Evolutionary conservation across 352 stramenopile species (phyloP).

Genomic region (Pythium monospermum): DNA sequence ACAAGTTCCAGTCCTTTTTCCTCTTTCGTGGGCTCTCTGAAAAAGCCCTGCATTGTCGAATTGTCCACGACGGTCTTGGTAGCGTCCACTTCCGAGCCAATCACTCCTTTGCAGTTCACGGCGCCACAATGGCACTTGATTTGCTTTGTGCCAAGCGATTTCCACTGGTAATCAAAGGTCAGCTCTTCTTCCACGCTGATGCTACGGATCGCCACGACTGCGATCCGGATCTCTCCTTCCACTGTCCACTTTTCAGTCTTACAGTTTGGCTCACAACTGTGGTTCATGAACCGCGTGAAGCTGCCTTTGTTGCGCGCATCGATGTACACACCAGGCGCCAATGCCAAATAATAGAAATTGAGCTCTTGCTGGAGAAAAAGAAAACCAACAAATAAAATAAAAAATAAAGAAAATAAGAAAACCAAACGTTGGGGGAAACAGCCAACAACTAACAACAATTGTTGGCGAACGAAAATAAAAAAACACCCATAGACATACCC

Average conservation of each 20-base stretch:
- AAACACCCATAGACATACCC: slow-evolving; percentile 25
- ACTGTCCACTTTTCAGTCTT: slow-evolving; percentile 95
- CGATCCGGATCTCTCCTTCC: slow-evolving; percentile 89
- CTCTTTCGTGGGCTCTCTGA: slow-evolving; percentile 52
- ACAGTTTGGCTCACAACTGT: slow-evolving; percentile 94
- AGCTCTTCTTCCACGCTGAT: slow-evolving; percentile 89
- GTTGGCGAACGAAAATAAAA: not conserved
- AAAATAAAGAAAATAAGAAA: slow-evolving; percentile 2
- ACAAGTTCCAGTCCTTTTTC: slow-evolving; percentile 46
- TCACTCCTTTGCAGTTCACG: slow-evolving; percentile 69
- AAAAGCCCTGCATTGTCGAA: slow-evolving; percentile 43
- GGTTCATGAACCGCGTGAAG: slow-evolving; percentile 96
- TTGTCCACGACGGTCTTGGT: slow-evolving; percentile 26
- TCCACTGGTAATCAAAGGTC: slow-evolving; percentile 97
- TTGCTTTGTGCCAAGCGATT: slow-evolving; percentile 70
- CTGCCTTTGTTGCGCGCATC: slow-evolving; percentile 87
- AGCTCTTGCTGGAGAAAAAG: slow-evolving; percentile 45
- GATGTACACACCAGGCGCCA: slow-evolving; percentile 85
- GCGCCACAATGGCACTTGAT: slow-evolving; percentile 77
- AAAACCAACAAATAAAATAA: too few species aligned
- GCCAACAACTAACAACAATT: not conserved
- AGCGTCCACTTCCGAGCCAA: slow-evolving; percentile 45
- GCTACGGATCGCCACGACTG: slow-evolving; percentile 90
- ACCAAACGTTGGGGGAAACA: slow-evolving; percentile 2
- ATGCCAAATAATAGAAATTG: slow-evolving; percentile 85